A percentile compares a stretch with the other conserved stretches of the same genome.
Conservation (phyloP, 768 basidiomycete species). For the Lentinus tigrinus region DNA sequence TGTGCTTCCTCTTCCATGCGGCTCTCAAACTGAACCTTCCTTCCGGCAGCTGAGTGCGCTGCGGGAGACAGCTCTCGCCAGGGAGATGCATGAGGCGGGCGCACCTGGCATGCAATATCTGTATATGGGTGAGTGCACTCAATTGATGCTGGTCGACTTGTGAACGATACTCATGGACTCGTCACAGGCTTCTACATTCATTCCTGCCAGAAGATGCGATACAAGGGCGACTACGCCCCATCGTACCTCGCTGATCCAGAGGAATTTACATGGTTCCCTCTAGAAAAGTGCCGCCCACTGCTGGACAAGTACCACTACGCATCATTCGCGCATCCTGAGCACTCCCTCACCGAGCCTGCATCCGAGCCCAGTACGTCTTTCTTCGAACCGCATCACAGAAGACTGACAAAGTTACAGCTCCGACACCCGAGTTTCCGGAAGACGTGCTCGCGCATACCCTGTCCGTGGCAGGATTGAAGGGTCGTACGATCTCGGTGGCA, state of each 20-base stretch:
- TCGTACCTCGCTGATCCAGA: slow-evolving; percentile 89
- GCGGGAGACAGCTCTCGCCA: slow-evolving; percentile 72
- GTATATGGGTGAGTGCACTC: slow-evolving; percentile 74
- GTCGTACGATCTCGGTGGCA: too few species aligned
- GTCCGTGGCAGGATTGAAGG: too few species aligned
- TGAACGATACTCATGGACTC: not conserved
- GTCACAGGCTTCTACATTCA: slow-evolving; percentile 86
- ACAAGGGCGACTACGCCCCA: slow-evolving; percentile 91
- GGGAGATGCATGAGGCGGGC: slow-evolving; percentile 75
- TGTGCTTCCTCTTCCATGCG: not conserved
- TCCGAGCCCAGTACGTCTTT: slow-evolving; percentile 24
- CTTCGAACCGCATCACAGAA: too few species aligned
- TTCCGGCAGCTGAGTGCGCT: slow-evolving; percentile 74
- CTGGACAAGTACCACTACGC: slow-evolving; percentile 71
- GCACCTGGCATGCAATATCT: slow-evolving; percentile 58
- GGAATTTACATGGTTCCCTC: slow-evolving; percentile 72
- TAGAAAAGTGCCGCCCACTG: slow-evolving; percentile 55
- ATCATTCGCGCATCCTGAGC: slow-evolving; percentile 63
- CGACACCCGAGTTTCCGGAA: not conserved
- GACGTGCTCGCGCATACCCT: not conserved
- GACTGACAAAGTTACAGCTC: not conserved
- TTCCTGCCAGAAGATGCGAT: slow-evolving; percentile 91
- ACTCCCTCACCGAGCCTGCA: slow-evolving; percentile 41
- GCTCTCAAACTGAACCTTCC: not conserved
- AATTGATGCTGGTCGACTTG: not conserved